Evolutionary conservation across 2,329 filamentous ascomycete species (phyloP).

Genomic region (Parasarocladium wereldwijsianum): DNA sequence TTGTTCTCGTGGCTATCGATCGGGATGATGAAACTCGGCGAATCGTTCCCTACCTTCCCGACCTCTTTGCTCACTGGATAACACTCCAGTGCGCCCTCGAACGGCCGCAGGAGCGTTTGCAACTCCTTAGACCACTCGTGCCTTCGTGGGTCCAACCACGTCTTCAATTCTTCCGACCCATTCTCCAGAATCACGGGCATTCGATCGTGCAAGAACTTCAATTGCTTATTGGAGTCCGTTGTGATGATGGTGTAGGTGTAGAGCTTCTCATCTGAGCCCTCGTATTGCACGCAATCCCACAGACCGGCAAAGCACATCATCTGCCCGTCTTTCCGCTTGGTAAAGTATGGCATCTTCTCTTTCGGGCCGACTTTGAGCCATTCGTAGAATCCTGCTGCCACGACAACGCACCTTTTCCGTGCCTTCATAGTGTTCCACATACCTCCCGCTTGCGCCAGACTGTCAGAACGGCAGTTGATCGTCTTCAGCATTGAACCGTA

Average conservation of each 20-base stretch:
- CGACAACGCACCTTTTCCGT: constrained; percentile 71
- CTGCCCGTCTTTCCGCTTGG: constrained; percentile 66
- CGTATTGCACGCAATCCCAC: constrained; percentile 77
- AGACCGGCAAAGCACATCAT: constrained; percentile 83
- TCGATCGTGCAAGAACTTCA: constrained; percentile 79
- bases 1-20: constrained; percentile 79
- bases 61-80: constrained; percentile 83
- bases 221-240: constrained; percentile 67
- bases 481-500: constrained; percentile 69
- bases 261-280: constrained; percentile 45
- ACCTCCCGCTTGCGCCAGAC: constrained; percentile 56
- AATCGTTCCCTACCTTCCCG: constrained; percentile 88
- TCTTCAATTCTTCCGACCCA: constrained; percentile 51
- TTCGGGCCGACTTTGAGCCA: constrained; percentile 72
- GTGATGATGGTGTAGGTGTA: constrained; percentile 95
- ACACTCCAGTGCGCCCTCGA: constrained; percentile 61
- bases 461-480: constrained; percentile 92
- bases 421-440: constrained; percentile 92
- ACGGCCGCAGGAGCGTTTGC: constrained; percentile 68
- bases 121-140: constrained; percentile 65
- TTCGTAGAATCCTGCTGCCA: constrained; percentile 91
- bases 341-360: constrained; percentile 73
- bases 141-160: constrained; percentile 64
- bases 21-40: constrained; percentile 67
- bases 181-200: constrained; percentile 91